A percentile compares a stretch with the other conserved stretches of the same genome.
phyloP scores from a whole-genome alignment of 805 yeast species.

The Candida nonsorbophila region DNA sequence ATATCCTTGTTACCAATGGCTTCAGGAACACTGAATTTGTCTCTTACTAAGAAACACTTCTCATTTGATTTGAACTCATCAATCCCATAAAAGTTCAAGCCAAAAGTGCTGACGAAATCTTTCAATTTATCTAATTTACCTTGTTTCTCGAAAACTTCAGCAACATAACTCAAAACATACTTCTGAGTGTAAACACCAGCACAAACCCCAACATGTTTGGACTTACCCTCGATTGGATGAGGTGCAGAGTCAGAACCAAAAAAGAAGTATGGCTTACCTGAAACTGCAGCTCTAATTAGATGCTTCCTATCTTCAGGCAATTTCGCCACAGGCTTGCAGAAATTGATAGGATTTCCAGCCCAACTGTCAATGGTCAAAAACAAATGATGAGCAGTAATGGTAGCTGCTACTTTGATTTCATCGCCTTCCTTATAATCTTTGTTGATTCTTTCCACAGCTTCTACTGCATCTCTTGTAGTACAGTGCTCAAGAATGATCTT shows the following conservation, averaged over 20 bases:
- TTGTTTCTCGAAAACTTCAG: slow-evolving; percentile 72
- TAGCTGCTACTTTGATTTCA: slow-evolving; percentile 69
- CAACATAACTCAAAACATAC: slow-evolving; percentile 74
- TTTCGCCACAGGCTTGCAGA: slow-evolving; percentile 97
- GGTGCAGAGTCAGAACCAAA: slow-evolving; percentile 99
- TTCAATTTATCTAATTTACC: slow-evolving; percentile 62
- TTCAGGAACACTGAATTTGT: slow-evolving; percentile 56
- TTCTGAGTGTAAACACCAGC: slow-evolving; percentile 98
- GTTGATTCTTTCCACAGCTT: slow-evolving; percentile 60
- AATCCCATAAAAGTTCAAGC: slow-evolving; percentile 66
- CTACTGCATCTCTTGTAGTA: slow-evolving; percentile 85
- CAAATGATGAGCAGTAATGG: slow-evolving; percentile 94
- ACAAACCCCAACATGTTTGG: slow-evolving; percentile 76
- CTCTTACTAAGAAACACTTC: slow-evolving; percentile 47
- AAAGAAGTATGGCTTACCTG: slow-evolving; percentile 89
- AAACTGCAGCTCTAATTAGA: slow-evolving; percentile 78
- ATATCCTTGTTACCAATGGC: slow-evolving; percentile 40
- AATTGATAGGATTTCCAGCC: slow-evolving; percentile 95
- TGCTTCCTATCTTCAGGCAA: slow-evolving; percentile 80
- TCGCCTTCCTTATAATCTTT: slow-evolving; percentile 19
- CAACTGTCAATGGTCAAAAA: slow-evolving; percentile 85
- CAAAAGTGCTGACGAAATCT: slow-evolving; percentile 72
- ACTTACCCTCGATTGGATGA: slow-evolving; percentile 78
- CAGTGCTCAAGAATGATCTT: slow-evolving; percentile 92
- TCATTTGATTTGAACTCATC: slow-evolving; percentile 34